Conservation (phyloP, 148 eudicot species). For the Dianthus caryophyllus region DNA sequence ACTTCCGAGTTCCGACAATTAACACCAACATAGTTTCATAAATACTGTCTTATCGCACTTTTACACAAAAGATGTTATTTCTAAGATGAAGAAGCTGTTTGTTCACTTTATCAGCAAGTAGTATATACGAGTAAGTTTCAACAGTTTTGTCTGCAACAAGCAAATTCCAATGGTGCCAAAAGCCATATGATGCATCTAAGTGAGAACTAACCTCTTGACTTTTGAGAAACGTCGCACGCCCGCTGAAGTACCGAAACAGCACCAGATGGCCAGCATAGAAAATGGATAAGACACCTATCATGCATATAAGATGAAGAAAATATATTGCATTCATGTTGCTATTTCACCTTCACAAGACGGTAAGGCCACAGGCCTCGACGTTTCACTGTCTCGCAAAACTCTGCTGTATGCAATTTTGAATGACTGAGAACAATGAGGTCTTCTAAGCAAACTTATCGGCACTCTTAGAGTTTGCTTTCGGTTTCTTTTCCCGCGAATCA, state of each 20-base stretch:
- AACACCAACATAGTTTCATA: too few species aligned
- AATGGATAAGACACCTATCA: constrained; percentile 9
- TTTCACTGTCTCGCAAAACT: constrained; percentile 73
- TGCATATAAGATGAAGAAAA: constrained; percentile 13
- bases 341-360: constrained; percentile 39
- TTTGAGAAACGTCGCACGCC: constrained; percentile 10
- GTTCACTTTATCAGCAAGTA: not conserved
- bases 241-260: constrained; percentile 18
- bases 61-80: not conserved
- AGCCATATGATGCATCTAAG: constrained; percentile 2
- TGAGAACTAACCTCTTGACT: constrained; percentile 39
- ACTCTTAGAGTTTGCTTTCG: constrained; percentile 83
- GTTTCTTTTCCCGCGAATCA: constrained; percentile 80
- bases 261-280: constrained; percentile 1
- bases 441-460: constrained; percentile 80
- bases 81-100: not conserved
- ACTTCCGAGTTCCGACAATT: too few species aligned
- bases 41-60: too few species aligned
- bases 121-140: not conserved
- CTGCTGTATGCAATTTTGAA: constrained; percentile 78
- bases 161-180: not conserved
- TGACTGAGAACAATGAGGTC: constrained; percentile 81
- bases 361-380: constrained; percentile 44
- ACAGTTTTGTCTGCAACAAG: too few species aligned
- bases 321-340: constrained; percentile 36